phyloP scores from a whole-genome alignment of 73 alveolate species.

The Symbiodinium natans region DNA sequence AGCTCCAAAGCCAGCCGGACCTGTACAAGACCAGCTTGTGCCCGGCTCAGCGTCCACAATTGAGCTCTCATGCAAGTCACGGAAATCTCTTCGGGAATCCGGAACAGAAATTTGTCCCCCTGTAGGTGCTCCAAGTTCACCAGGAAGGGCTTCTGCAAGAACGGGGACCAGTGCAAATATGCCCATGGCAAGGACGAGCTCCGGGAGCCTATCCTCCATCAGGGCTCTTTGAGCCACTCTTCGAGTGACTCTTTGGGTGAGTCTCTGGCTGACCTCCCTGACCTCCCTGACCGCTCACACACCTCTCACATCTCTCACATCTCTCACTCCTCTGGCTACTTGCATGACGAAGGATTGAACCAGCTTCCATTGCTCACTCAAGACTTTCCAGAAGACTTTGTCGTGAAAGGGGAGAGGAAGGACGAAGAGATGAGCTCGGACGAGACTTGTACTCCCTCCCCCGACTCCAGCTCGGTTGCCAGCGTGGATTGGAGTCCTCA shows the following conservation, averaged over 20 bases:
- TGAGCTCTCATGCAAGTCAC: too few relatives aligned
- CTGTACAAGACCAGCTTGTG: conserved; percentile 2
- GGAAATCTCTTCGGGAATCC: too few relatives aligned
- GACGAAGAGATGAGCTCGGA: neutral
- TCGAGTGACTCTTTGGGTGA: too few relatives aligned
- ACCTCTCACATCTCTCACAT: too few relatives aligned
- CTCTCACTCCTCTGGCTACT: too few relatives aligned
- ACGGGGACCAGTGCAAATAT: conserved; percentile 12
- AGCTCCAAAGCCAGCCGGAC: conserved; percentile 2
- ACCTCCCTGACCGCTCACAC: too few relatives aligned
- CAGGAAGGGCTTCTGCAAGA: conserved; percentile 11
- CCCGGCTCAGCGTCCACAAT: neutral
- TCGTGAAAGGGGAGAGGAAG: neutral
- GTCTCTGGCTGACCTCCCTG: too few relatives aligned
- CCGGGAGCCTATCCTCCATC: neutral
- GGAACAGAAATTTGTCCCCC: too few relatives aligned
- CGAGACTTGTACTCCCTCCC: neutral
- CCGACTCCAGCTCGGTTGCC: neutral
- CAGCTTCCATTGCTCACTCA: too few relatives aligned
- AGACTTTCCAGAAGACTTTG: too few relatives aligned
- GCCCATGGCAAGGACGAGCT: conserved; percentile 10
- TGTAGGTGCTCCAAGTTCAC: neutral
- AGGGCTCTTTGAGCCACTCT: too few relatives aligned
- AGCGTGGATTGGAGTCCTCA: neutral
- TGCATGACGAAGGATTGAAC: too few relatives aligned